Base-by-base conservation (phyloP, 805 yeast species). In the Myxozyma mucilagina region DNA sequence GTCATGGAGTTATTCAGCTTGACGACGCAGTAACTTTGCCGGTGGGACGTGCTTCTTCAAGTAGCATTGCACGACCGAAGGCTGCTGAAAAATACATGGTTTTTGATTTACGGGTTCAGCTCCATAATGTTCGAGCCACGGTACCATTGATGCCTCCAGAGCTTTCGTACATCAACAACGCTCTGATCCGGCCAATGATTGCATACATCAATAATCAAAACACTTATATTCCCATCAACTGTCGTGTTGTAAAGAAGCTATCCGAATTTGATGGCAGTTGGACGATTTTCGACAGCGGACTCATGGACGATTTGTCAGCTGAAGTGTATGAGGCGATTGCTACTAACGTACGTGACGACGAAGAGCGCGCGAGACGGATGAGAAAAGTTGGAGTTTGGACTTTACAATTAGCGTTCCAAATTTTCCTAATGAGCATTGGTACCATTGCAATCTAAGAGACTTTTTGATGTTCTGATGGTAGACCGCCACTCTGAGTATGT, bases 331-430 rank as follows among this genome's bases (percentile, higher is more conserved):
- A 90, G 67, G 91, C 94, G 16, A 90, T 94, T 75, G 97, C 87
- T 1, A 82, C 86, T 47, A 92, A 92, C 69, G 96, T 90, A 20
- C 87, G 87, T 10, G 96, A 94, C 73, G 97, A 94, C 67, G 89
- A 89, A 67, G 84, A 84, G 41, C 78, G 94, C 51, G 78, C 84
- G 13, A 78, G 85, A 34, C 75, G 98, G 56, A 79, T 93, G 79
- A 83, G 82, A 66, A 87, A 91, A 71, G 91, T 94, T 9, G 94
- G 96, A 1, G 89, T 93, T 71, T 94, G 98, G 98, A 84, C 96
- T 1, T 73, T 90, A 44, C 98, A 94, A 73, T 76, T 91, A 55
- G 74, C 94, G 29, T 79, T 93, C 35, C 99, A 94, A 72, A 76
- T 90, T 53, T 75, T 92, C 16, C 81, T 94, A 31, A 84, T 94